Percentiles rank a stretch among this genome's conserved stretches.
phyloP scores from a whole-genome alignment of 306 rosid genomes.

The Ormosia emarginata region DNA sequence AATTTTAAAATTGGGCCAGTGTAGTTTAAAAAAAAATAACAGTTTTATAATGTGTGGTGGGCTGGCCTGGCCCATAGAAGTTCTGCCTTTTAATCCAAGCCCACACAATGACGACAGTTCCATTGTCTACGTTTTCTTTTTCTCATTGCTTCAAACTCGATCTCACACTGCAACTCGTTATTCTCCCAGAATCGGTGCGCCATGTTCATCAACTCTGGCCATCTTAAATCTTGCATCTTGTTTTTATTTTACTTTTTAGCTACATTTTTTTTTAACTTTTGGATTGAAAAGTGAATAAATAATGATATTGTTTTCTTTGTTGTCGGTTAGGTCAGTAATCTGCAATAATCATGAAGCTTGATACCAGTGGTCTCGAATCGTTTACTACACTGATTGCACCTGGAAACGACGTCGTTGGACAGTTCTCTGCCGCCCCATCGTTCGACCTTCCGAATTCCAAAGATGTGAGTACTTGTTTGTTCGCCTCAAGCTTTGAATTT shows the following conservation, averaged over 20 bases:
- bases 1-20: not conserved
- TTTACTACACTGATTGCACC: constrained; percentile 43
- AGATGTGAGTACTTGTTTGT: constrained; percentile 41
- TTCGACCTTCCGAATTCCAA: constrained; percentile 67
- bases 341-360: constrained; percentile 65
- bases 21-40: not conserved
- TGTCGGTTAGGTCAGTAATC: constrained; percentile 27
- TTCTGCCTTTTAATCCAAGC: constrained; percentile 26
- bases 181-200: constrained; percentile 18
- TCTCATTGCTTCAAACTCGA: constrained; percentile 18
- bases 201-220: not conserved
- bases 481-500: not conserved
- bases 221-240: not conserved
- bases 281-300: not conserved
- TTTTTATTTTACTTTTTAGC: not conserved
- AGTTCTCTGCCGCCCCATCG: constrained; percentile 57
- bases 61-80: not conserved
- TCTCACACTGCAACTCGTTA: constrained; percentile 18
- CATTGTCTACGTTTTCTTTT: not conserved
- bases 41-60: not conserved
- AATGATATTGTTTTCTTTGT: not conserved
- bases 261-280: not conserved
- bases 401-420: constrained; percentile 46
- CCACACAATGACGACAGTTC: not conserved
- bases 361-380: constrained; percentile 71